A percentile compares a stretch with the other conserved stretches of the same genome.
These are phyloP conservation scores for Xylaria sp. DNA, from an alignment of 2,329 filamentous ascomycete genomes.

Conservation along the genomic window DNA sequence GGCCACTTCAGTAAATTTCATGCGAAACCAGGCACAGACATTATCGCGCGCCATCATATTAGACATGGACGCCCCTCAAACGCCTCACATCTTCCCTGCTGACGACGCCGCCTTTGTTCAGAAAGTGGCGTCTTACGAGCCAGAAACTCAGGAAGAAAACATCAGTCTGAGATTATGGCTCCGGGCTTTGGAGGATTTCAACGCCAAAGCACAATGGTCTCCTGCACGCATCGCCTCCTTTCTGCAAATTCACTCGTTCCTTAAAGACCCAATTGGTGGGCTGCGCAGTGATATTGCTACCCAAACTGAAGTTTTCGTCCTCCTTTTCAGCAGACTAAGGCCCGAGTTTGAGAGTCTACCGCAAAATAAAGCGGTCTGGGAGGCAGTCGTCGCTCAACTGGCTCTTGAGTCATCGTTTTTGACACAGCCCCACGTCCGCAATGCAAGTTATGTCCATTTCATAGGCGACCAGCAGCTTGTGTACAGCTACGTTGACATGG, in stretches of 20 bases:
- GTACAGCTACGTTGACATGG: conserved; percentile 28
- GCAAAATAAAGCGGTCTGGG: background rate
- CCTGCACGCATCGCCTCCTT: conserved; percentile 20
- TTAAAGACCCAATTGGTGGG: conserved; percentile 25
- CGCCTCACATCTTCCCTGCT: conserved; percentile 8
- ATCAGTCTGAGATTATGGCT: conserved; percentile 28
- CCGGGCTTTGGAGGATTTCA: conserved; percentile 24
- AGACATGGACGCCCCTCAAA: conserved; percentile 24
- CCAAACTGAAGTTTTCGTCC: conserved; percentile 11
- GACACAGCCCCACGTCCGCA: conserved; percentile 10
- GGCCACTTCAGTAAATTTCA: conserved; percentile 12
- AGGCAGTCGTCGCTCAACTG: conserved; percentile 21
- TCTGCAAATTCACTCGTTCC: conserved; percentile 24
- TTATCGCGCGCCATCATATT: conserved; percentile 12
- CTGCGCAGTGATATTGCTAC: conserved; percentile 16
- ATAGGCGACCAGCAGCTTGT: conserved; percentile 25
- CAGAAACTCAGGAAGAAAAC: conserved; percentile 22
- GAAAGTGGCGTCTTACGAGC: conserved; percentile 20
- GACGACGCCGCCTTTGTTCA: conserved; percentile 11
- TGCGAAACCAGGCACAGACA: conserved; percentile 24
- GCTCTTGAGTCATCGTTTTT: conserved; percentile 24
- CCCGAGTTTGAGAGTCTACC: conserved; percentile 9
- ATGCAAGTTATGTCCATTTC: conserved; percentile 20
- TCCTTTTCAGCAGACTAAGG: conserved; percentile 19
- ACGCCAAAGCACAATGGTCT: conserved; percentile 15